Evolutionary conservation across 2,329 filamentous ascomycete genomes (phyloP).

Genomic region (Daldinia sp.): DNA sequence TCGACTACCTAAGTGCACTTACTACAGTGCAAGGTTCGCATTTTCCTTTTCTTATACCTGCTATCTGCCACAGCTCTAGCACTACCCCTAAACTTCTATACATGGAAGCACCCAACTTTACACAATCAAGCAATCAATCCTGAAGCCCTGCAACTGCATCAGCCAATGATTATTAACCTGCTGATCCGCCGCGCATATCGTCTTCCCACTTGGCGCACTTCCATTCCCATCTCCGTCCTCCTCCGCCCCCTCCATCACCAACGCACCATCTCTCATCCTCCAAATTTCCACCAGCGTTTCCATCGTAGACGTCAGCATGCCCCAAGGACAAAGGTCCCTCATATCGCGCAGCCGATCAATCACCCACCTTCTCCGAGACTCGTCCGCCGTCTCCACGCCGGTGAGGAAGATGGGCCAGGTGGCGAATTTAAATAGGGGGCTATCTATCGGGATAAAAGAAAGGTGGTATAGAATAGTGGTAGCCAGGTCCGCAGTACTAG

Average conservation of each 20-base stretch:
- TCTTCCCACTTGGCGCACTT: slow-evolving; percentile 28
- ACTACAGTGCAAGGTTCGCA: too few species aligned
- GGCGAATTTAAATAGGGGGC: slow-evolving; percentile 65
- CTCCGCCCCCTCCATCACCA: slow-evolving; percentile 16
- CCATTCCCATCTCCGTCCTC: slow-evolving; percentile 43
- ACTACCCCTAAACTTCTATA: too few species aligned
- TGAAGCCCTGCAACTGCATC: slow-evolving; percentile 53
- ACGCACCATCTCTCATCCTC: slow-evolving; percentile 51
- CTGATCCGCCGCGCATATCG: background rate
- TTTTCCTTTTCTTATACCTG: too few species aligned
- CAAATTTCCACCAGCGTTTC: slow-evolving; percentile 59
- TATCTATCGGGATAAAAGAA: slow-evolving; percentile 55
- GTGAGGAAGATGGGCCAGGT: slow-evolving; percentile 68
- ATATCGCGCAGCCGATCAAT: slow-evolving; percentile 56
- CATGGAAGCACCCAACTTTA: slow-evolving; percentile 37
- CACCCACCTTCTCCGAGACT: slow-evolving; percentile 59
- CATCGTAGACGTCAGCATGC: slow-evolving; percentile 59
- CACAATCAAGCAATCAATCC: slow-evolving; percentile 58
- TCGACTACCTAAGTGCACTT: too few species aligned
- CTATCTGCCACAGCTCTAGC: too few species aligned
- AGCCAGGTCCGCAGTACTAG: slow-evolving; percentile 56
- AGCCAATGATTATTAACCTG: slow-evolving; percentile 48
- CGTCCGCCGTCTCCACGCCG: slow-evolving; percentile 61
- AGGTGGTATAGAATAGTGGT: slow-evolving; percentile 61
- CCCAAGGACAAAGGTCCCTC: slow-evolving; percentile 58